These are phyloP conservation scores for Xylaria sp. DNA, from an alignment of 2,329 filamentous ascomycete genomes.

Conservation along the genomic window DNA sequence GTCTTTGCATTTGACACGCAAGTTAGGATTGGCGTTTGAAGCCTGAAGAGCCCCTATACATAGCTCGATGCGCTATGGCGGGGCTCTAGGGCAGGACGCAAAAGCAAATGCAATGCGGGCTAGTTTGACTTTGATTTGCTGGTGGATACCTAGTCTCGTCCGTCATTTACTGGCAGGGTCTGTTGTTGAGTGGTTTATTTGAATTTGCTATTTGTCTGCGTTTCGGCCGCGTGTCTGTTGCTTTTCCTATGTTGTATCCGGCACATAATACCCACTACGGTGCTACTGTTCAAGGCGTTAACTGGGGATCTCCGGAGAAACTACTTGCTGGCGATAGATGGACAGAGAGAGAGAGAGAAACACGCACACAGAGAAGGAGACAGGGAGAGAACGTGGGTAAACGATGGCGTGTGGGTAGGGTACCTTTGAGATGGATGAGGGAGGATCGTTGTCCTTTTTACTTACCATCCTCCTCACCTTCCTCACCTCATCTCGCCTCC, in stretches of 20 bases:
- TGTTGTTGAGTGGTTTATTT: conserved; percentile 10
- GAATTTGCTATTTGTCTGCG: neutral
- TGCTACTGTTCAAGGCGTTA: conserved; percentile 17
- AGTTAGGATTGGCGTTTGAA: conserved; percentile 4
- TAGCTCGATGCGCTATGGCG: neutral
- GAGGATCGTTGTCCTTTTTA: neutral
- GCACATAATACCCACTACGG: conserved; percentile 29
- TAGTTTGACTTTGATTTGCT: conserved; percentile 7
- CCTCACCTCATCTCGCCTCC: neutral
- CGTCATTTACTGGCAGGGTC: conserved; percentile 1
- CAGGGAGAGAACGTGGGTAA: neutral
- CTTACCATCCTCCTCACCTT: neutral
- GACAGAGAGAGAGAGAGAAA: neutral
- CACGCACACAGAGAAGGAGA: no score
- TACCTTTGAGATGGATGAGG: conserved; percentile 3
- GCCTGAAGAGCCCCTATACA: neutral
- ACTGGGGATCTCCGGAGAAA: conserved; percentile 12
- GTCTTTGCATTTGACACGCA: neutral
- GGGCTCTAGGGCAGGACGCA: neutral
- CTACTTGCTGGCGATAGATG: neutral
- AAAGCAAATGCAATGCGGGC: neutral
- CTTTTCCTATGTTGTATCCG: conserved; percentile 4
- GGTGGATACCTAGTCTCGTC: conserved; percentile 5
- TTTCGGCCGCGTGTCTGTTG: neutral
- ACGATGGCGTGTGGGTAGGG: neutral